Conservation (phyloP, 2,329 filamentous ascomycete species). For the Pseudocercospora fuligena region DNA sequence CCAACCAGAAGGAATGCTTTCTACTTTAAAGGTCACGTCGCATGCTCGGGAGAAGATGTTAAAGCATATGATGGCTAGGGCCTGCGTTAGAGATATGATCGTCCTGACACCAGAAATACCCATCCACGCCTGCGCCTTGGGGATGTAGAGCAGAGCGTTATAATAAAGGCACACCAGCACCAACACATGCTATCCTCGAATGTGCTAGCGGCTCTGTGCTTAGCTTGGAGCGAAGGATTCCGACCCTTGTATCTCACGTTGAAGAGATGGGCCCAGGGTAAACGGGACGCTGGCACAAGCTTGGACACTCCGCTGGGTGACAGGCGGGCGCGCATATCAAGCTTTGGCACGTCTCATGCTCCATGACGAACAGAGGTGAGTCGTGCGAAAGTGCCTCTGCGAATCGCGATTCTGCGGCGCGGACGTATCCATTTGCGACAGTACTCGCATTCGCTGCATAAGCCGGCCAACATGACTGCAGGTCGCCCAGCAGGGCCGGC, state of each 20-base stretch:
- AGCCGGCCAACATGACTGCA: background rate
- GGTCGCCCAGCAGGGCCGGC: background rate
- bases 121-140: constrained; percentile 29
- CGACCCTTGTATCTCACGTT: constrained; percentile 27
- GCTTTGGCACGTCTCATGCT: constrained; percentile 24
- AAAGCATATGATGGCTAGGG: constrained; percentile 30
- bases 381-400: background rate
- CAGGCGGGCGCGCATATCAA: constrained; percentile 20
- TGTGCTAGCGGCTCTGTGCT: constrained; percentile 32
- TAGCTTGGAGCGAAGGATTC: constrained; percentile 31
- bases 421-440: background rate
- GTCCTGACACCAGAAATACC: constrained; percentile 28
- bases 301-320: constrained; percentile 19
- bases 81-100: constrained; percentile 31
- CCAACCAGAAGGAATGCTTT: constrained; percentile 27
- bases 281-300: constrained; percentile 25
- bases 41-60: constrained; percentile 23
- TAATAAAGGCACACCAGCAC: constrained; percentile 36
- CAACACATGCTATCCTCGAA: constrained; percentile 31
- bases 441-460: background rate
- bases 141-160: constrained; percentile 26
- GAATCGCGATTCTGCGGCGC: background rate
- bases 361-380: constrained; percentile 16
- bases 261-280: constrained; percentile 22
- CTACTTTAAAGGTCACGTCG: constrained; percentile 26